Percentiles rank a stretch among this genome's conserved stretches.
Conservation (phyloP, 2,329 filamentous ascomycete genomes). For the Penicillium sp. region DNA sequence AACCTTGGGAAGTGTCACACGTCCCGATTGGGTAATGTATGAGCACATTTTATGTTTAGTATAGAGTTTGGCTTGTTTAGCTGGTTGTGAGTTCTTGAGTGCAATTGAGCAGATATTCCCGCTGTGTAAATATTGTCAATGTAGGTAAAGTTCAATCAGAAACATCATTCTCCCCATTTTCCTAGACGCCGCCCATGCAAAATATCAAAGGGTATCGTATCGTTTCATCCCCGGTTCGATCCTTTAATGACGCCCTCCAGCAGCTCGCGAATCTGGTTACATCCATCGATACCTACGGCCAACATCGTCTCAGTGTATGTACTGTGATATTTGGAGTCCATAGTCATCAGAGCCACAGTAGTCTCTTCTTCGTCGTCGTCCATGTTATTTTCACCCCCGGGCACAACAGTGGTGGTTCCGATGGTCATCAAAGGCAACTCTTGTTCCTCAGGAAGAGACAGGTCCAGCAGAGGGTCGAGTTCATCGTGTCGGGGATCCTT, state of each 20-base stretch:
- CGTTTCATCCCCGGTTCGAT: conserved; percentile 17
- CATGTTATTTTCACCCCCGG: conserved; percentile 59
- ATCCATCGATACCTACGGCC: conserved; percentile 87
- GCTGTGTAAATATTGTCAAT: background rate
- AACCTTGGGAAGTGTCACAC: background rate
- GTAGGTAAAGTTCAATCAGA: background rate
- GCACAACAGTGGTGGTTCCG: conserved; percentile 59
- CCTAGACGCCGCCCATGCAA: conserved; percentile 11
- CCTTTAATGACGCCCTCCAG: conserved; percentile 77
- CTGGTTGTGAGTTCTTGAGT: conserved; percentile 6
- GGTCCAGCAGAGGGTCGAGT: conserved; percentile 45
- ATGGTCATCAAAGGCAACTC: conserved; percentile 89
- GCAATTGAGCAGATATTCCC: conserved; percentile 26
- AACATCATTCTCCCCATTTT: background rate
- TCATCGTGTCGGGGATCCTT: conserved; percentile 42
- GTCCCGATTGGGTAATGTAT: background rate
- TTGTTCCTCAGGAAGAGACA: conserved; percentile 54
- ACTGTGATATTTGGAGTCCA: conserved; percentile 87
- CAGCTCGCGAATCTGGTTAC: conserved; percentile 78
- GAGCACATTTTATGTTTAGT: conserved; percentile 7
- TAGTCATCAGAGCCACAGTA: conserved; percentile 74
- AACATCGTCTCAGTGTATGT: conserved; percentile 84
- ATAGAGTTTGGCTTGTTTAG: background rate
- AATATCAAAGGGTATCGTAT: conserved; percentile 13
- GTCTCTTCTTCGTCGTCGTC: conserved; percentile 43